phyloP scores from a whole-genome alignment of 2,329 filamentous ascomycete genomes.

The Trichoderma sp. region DNA sequence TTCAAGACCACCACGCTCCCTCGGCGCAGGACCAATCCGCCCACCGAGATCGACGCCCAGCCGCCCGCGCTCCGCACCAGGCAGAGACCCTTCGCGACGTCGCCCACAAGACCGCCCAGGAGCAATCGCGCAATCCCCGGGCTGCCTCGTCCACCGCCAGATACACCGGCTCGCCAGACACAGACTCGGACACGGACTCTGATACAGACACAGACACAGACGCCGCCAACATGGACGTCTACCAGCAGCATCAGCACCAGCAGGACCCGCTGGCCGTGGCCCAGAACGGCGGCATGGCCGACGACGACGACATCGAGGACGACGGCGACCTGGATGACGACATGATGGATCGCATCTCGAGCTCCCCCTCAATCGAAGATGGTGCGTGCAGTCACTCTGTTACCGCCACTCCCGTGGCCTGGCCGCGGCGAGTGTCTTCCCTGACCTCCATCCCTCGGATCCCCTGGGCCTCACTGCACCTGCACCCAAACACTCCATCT shows the following conservation, averaged over 20 bases:
- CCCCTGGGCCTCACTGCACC: constrained; percentile 40
- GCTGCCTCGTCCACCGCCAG: constrained; percentile 51
- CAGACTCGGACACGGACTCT: background rate
- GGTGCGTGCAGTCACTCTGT: constrained; percentile 72
- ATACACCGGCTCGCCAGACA: constrained; percentile 29
- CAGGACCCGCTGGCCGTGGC: constrained; percentile 63
- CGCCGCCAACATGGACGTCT: constrained; percentile 42
- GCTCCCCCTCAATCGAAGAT: constrained; percentile 98
- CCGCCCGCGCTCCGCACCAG: constrained; percentile 76
- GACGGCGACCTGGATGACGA: constrained; percentile 84
- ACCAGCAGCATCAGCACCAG: constrained; percentile 46
- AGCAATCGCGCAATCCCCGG: constrained; percentile 67
- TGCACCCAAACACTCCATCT: constrained; percentile 33
- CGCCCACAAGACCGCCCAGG: constrained; percentile 73
- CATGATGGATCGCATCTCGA: constrained; percentile 98
- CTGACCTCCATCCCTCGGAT: constrained; percentile 41
- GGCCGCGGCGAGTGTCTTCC: constrained; percentile 52
- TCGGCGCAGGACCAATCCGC: constrained; percentile 79
- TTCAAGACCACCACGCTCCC: constrained; percentile 81
- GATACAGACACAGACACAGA: constrained; percentile 32
- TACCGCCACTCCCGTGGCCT: constrained; percentile 42
- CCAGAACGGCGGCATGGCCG: constrained; percentile 64
- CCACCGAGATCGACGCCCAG: constrained; percentile 35
- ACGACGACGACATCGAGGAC: constrained; percentile 64
- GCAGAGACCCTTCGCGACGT: constrained; percentile 81